Evolutionary conservation across 139 green algal species (phyloP).

Genomic region (Chlorella ohadii): DNA sequence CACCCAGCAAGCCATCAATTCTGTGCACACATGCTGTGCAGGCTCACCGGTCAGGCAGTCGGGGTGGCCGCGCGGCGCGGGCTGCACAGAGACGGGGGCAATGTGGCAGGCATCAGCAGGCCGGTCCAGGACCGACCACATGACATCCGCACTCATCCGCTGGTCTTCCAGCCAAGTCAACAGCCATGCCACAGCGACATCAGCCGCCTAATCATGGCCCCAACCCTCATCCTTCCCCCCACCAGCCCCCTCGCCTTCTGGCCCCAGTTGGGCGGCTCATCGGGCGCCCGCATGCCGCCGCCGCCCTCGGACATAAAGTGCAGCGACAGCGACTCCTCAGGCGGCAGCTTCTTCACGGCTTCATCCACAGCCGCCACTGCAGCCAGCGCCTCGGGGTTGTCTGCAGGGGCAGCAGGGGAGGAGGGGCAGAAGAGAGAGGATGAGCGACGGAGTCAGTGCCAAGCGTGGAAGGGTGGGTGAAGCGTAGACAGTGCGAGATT

Average conservation of each 20-base stretch:
- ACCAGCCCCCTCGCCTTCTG: conserved; percentile 25
- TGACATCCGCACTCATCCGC: no score
- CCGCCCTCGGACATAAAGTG: conserved; percentile 36
- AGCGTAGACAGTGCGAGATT: no score
- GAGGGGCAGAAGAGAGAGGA: background rate
- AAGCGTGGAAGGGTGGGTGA: no score
- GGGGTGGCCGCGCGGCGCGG: conserved; percentile 76
- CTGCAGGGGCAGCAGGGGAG: background rate
- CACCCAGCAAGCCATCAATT: no score
- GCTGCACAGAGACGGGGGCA: conserved; percentile 41
- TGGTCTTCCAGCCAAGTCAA: no score
- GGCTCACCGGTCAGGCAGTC: conserved; percentile 78
- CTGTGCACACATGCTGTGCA: no score
- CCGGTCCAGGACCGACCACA: no score
- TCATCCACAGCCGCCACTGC: conserved; percentile 48
- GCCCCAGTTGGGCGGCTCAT: conserved; percentile 43
- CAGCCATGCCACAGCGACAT: no score
- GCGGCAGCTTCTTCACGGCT: conserved; percentile 47
- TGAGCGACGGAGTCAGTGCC: no score
- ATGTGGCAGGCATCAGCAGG: no score
- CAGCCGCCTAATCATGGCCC: no score
- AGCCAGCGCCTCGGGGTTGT: conserved; percentile 22
- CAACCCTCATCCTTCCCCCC: no score
- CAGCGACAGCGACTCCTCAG: conserved; percentile 23
- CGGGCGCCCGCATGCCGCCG: conserved; percentile 16